Base-by-base conservation (phyloP, 1,284 basidiomycete genomes). In the Leccinum ponderosum region DNA sequence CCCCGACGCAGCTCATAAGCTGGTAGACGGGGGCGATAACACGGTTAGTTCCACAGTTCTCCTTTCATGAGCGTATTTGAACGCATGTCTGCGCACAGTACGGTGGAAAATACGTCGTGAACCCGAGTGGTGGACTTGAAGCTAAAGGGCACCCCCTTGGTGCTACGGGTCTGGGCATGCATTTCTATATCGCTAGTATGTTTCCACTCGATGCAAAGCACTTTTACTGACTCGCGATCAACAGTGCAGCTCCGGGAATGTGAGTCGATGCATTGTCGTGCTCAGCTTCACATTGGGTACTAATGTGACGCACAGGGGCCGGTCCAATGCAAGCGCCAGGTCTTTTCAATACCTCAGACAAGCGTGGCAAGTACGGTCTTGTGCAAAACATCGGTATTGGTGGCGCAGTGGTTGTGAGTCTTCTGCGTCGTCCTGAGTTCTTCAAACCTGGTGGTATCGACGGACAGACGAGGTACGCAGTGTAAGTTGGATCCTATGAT, bases 141-240 rank as follows among this genome's bases (percentile, higher is more conserved):
- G 90, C 91, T 35, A 95, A 94, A 72, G 93, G 93, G 2, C 90
- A 93, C 72, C 92, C 92, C 3, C 80, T 94, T 20, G 93, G 93
- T 48, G 93, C 93, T 2, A 93, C 91, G 6, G 93, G 93, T 1
- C 76, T 95, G 15, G 93, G 90, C 37, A 94, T 94, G 91, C 89
- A 93, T 71, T 94, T 93, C 74, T 95, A 93, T 72, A 90, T 95
- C 64, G 83, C 87, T 65, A 90, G 88, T 87, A 73, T 15, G 53
- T 25, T n/a, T 66, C 68, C n/a, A 3, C 44, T 29, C 7, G 9
- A 20, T 15, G 22, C 12, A 29, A 20, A 56, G 0, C 33, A 27
- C 25, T 52, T 14, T 61, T 6, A 59, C 27, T 7, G 20, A 42
- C 39, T 51, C 51, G 5, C 57, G 27, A 58, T 56, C 22, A 53